Base-by-base conservation (phyloP, 176 grass and related monocot species). In the Otatea glauca region DNA sequence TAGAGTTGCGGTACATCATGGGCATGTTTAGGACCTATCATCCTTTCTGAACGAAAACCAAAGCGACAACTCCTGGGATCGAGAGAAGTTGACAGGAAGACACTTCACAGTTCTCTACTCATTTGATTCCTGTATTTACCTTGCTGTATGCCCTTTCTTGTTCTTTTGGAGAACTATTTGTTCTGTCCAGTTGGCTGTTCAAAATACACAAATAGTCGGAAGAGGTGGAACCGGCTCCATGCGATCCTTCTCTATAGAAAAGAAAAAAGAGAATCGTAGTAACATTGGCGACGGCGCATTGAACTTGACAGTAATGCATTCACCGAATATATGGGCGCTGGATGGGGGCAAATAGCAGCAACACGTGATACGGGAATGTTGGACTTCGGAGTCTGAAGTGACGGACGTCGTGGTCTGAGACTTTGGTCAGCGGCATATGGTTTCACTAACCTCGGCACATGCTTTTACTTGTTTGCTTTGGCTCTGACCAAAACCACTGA, bases 331-430 rank as follows among this genome's bases (percentile, higher is more conserved):
- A 12, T 23, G 49, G 48, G 38, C 3, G 13, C 38, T n/a, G 35
- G 20, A 41, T 42, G 66, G 39, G 27, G 6, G 32, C 6, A 29
- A 29, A 29, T 8, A n/a, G 67, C 68, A 9, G 4, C 41, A 9
- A 51, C 66, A 86, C 66, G 66, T 86, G 84, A 24, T 71, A 53
- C 39, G 64, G 58, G 38, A 8, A 35, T 3, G 27, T 21, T 34
- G 70, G 25, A 34, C 24, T 34, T 20, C 7, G 27, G 51, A 41
- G 18, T 72, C 8, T 20, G 13, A 38, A 3, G 44, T 10, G 49
- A 18, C 39, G 39, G 59, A 54, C 7, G 20, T 4, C 21, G 55
- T 24, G 0, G 73, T 11, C 15, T 6, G 64, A 39, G 20, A 3
- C 12, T 20, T 24, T 17, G 44, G 35, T 73, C 68, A 29, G 68